These are phyloP conservation scores for Emergomyces africanus DNA, from an alignment of 2,329 filamentous ascomycete species.

Conservation along the genomic window DNA sequence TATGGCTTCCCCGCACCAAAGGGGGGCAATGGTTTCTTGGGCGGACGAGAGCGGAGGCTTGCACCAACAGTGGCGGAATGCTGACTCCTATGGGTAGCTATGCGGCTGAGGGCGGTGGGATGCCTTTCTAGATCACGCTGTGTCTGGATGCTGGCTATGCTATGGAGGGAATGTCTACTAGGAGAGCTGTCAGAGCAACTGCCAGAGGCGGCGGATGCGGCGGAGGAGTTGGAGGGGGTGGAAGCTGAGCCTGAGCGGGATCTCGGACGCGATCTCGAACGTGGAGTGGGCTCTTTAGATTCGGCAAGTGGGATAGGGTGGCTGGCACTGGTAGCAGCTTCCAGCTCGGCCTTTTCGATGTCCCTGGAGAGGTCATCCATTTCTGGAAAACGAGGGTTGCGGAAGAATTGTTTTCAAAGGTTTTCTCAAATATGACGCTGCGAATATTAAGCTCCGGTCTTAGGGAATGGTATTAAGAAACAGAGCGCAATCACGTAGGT, in stretches of 20 bases:
- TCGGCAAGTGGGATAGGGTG: slow-evolving; percentile 6
- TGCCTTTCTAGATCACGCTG: slow-evolving; percentile 24
- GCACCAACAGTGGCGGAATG: slow-evolving; percentile 32
- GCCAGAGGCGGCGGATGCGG: no score
- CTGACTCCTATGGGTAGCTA: slow-evolving; percentile 29
- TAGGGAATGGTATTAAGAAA: no score
- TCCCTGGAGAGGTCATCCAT: slow-evolving; percentile 28
- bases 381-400: slow-evolving; percentile 8
- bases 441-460: no score
- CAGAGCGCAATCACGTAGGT: no score
- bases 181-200: slow-evolving; percentile 12
- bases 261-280: neutral
- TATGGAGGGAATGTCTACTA: slow-evolving; percentile 1
- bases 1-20: slow-evolving; percentile 45
- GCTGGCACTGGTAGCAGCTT: slow-evolving; percentile 11
- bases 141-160: slow-evolving; percentile 22
- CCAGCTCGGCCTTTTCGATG: slow-evolving; percentile 25
- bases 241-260: slow-evolving; percentile 8
- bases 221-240: no score
- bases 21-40: slow-evolving; percentile 24
- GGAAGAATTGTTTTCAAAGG: neutral
- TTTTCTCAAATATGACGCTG: neutral
- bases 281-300: slow-evolving; percentile 4
- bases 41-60: slow-evolving; percentile 15
- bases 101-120: slow-evolving; percentile 27